A percentile compares a stretch with the other conserved stretches of the same genome.
Conservation (phyloP, 2,329 filamentous ascomycete species). For the Aspergillus fumigatus region DNA sequence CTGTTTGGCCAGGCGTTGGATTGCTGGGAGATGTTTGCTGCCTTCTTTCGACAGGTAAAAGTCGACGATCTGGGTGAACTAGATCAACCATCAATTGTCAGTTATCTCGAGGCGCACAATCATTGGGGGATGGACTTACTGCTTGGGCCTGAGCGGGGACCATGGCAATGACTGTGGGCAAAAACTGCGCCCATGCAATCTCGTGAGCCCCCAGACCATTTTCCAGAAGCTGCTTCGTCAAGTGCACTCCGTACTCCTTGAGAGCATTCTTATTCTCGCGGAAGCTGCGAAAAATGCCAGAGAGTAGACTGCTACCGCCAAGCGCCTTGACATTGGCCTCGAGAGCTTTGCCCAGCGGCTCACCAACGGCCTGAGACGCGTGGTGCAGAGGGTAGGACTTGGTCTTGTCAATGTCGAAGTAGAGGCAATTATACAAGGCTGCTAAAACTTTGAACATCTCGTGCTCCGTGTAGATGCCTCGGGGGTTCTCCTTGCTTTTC, state of each 20-base stretch:
- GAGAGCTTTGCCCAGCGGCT: slow-evolving; percentile 58
- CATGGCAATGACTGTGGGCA: slow-evolving; percentile 63
- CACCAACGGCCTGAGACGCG: slow-evolving; percentile 53
- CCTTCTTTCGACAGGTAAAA: slow-evolving; percentile 62
- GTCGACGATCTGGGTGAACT: slow-evolving; percentile 69
- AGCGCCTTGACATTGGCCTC: slow-evolving; percentile 62
- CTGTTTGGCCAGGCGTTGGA: slow-evolving; percentile 56
- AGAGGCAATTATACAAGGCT: slow-evolving; percentile 61
- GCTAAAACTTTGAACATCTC: slow-evolving; percentile 59
- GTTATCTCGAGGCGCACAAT: not conserved
- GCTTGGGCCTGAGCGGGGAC: slow-evolving; percentile 68
- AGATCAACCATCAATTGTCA: not conserved
- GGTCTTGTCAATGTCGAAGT: slow-evolving; percentile 61
- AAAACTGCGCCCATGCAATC: slow-evolving; percentile 65
- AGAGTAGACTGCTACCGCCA: slow-evolving; percentile 53
- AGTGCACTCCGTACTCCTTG: slow-evolving; percentile 59
- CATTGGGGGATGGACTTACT: slow-evolving; percentile 40
- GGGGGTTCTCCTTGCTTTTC: slow-evolving; percentile 49
- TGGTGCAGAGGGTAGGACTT: slow-evolving; percentile 63
- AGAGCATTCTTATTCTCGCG: slow-evolving; percentile 53
- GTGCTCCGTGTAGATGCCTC: slow-evolving; percentile 53
- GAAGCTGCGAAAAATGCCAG: slow-evolving; percentile 46
- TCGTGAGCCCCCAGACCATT: slow-evolving; percentile 59
- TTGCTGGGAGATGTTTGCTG: slow-evolving; percentile 52
- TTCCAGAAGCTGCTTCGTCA: slow-evolving; percentile 63